phyloP scores from a whole-genome alignment of 2,329 filamentous ascomycete genomes.

The Clarireedia hainanense region DNA sequence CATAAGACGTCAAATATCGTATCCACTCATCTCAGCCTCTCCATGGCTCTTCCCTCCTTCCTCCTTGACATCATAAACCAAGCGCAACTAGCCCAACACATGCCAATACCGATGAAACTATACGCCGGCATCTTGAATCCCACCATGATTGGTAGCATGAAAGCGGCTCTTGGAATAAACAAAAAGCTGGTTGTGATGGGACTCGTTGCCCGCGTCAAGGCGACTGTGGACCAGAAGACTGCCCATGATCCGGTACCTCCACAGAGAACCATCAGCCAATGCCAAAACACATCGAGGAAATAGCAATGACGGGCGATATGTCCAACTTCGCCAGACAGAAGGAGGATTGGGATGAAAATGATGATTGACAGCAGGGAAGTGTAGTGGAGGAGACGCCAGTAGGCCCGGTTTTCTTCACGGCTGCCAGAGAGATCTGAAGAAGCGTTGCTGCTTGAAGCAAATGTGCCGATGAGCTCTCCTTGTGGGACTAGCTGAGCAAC shows the following conservation, averaged over 20 bases:
- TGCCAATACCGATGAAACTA: slow-evolving; percentile 42
- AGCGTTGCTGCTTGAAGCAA: slow-evolving; percentile 13
- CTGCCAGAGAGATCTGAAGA: slow-evolving; percentile 25
- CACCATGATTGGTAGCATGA: slow-evolving; percentile 40
- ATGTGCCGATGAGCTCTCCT: slow-evolving; percentile 35
- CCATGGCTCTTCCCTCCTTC: slow-evolving; percentile 30
- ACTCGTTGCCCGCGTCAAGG: slow-evolving; percentile 41
- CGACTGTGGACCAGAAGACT: slow-evolving; percentile 39
- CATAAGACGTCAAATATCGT: too few species aligned
- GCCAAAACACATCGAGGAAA: slow-evolving; percentile 46
- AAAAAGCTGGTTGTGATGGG: slow-evolving; percentile 43
- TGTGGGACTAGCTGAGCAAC: slow-evolving; percentile 37
- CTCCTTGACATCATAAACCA: slow-evolving; percentile 40
- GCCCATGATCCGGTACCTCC: slow-evolving; percentile 40
- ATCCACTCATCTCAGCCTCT: neutral
- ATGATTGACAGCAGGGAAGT: slow-evolving; percentile 41
- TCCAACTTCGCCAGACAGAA: slow-evolving; percentile 40
- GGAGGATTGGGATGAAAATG: slow-evolving; percentile 40
- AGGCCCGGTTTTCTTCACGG: slow-evolving; percentile 41
- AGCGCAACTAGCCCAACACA: slow-evolving; percentile 41
- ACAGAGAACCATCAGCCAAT: slow-evolving; percentile 45
- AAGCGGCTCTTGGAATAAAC: slow-evolving; percentile 39
- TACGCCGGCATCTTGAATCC: slow-evolving; percentile 41
- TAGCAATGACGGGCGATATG: slow-evolving; percentile 45
- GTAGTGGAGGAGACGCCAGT: slow-evolving; percentile 45